phyloP scores from a whole-genome alignment of 1,284 basidiomycete genomes.

The Singerocomus inundabilis region DNA sequence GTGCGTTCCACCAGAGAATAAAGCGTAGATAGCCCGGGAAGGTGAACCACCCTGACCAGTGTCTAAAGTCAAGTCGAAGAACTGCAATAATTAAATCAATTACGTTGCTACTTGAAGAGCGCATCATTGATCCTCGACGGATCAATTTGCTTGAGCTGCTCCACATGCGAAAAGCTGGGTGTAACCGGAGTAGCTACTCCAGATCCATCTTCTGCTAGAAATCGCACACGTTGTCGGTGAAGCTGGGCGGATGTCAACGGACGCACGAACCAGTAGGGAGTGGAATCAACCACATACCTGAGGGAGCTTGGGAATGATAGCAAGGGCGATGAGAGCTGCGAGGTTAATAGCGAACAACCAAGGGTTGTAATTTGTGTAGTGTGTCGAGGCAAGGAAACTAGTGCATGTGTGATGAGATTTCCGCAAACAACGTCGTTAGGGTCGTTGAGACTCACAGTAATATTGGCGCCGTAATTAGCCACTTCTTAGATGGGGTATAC shows the following conservation, averaged over 20 bases:
- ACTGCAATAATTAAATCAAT: conserved; percentile 8
- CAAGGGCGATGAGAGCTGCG: conserved; percentile 69
- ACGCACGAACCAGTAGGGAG: conserved; percentile 6
- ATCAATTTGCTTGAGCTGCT: conserved; percentile 20
- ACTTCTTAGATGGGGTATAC: conserved; percentile 98
- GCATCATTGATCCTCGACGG: conserved; percentile 36
- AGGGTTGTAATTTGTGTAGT: conserved; percentile 96
- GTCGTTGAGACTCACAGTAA: conserved; percentile 64
- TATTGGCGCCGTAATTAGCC: conserved; percentile 91
- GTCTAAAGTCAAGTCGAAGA: conserved; percentile 21
- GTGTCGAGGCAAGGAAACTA: conserved; percentile 95
- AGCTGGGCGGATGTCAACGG: conserved; percentile 46
- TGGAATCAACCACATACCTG: conserved; percentile 49
- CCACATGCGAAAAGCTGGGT: conserved; percentile 45
- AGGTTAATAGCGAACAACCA: conserved; percentile 93
- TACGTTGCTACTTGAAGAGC: conserved; percentile 33
- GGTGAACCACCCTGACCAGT: conserved; percentile 11
- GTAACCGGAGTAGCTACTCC: conserved; percentile 65
- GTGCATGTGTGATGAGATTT: background rate
- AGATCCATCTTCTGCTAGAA: conserved; percentile 60
- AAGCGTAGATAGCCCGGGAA: conserved; percentile 12
- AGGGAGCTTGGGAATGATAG: conserved; percentile 96
- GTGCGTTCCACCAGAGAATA: conserved; percentile 16
- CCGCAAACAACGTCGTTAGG: background rate
- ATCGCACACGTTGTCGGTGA: conserved; percentile 76